Evolutionary conservation across 768 basidiomycete species (phyloP).

Genomic region (Dacryopinax spathularia): DNA sequence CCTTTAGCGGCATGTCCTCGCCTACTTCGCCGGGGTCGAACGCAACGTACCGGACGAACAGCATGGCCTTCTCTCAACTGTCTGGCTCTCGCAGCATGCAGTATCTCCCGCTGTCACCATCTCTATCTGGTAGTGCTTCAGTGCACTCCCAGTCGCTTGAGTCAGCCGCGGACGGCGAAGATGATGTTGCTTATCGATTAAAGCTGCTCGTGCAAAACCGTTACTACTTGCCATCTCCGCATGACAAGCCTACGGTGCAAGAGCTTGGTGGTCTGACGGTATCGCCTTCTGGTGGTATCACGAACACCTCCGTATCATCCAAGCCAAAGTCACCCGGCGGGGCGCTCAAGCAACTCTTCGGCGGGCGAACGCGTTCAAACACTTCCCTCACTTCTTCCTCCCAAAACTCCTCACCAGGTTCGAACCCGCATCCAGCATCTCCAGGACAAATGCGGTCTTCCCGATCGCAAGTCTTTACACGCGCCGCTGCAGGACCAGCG

Average conservation of each 20-base stretch:
- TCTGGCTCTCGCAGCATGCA: not conserved
- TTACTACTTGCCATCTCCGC: slow-evolving; percentile 79
- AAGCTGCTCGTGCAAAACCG: slow-evolving; percentile 73
- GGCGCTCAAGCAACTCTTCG: not conserved
- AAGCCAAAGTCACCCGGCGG: not conserved
- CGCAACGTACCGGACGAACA: not conserved
- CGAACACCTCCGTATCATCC: not conserved
- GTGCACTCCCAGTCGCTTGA: not conserved
- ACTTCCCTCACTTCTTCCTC: not conserved
- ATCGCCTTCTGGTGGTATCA: not conserved
- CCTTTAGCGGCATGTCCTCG: not conserved
- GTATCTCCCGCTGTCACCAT: not conserved
- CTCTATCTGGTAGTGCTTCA: not conserved
- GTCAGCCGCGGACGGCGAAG: slow-evolving; percentile 27
- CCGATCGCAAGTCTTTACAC: not conserved
- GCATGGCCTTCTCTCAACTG: not conserved
- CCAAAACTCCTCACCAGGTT: not conserved
- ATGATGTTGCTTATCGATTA: slow-evolving; percentile 75
- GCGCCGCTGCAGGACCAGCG: not conserved
- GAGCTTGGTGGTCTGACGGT: not conserved
- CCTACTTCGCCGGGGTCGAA: not conserved
- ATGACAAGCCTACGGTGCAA: slow-evolving; percentile 45
- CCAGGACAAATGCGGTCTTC: not conserved
- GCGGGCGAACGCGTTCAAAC: not conserved
- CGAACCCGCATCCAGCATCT: not conserved